Evolutionary conservation across 371 early-diverging fungal species (phyloP), one percentile per base, ranked within the genome.

Genomic region (Apophysomyces sp.): DNA sequence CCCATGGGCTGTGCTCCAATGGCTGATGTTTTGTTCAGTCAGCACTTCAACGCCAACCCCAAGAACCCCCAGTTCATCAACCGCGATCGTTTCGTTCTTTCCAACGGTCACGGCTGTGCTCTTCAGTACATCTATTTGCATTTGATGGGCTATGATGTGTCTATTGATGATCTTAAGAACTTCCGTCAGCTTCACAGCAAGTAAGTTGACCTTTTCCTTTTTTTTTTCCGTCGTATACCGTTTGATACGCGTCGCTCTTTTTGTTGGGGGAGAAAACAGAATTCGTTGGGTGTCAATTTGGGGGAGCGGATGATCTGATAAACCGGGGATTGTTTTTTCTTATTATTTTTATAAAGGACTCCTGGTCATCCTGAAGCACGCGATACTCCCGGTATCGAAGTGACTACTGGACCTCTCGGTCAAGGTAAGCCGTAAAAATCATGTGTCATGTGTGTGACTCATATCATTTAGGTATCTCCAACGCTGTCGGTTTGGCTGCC

Each of bases 401-500:
- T 96, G 26, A 95, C 99, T 41, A 99, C 99, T 26, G 99, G 99
- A 30, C 99, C 99, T 29, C 89, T 99, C 30, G 99, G 99, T 51
- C 99, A 99, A 88, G 99, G 97, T 69, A 74, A 34, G 32, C 29
- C 1, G 28, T 36, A 39, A 24, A 52, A 53, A 30, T 12, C 57
- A 12, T 21, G 21, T 52, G 51, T 60, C 34, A 28, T 36, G 54
- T 60, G 53, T 36, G 37, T 34, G 16, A 40, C 18, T 11, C 16
- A n/a, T 36, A 6, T 26, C 12, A 26, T 55, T 21, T 34, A 84
- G 52, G 71, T 59, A 82, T 98, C 63, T 81, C 93, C 31, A 93
- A 94, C 65, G 93, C 98, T 44, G 99, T 99, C 52, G 99, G 99
- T 73, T 85, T 97, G 60, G 99, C 99, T 52, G 87, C 94, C 52